Percentiles rank a stretch among this genome's conserved stretches.
These are phyloP conservation scores for Phylloporus rhodoxanthus DNA, from an alignment of 768 basidiomycete genomes.

Conservation along the genomic window DNA sequence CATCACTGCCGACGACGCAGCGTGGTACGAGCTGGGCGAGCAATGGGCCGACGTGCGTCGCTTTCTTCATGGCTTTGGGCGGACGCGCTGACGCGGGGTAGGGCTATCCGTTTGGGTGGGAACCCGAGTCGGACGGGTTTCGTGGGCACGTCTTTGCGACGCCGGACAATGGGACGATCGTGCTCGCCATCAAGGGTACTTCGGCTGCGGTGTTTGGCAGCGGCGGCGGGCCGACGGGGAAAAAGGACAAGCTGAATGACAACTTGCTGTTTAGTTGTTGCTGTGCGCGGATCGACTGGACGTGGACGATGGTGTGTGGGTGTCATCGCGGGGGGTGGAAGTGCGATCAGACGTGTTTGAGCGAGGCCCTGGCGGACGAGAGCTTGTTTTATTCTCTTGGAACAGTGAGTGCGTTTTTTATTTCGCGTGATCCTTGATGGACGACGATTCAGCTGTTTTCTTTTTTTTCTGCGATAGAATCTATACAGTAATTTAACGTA, in stretches of 20 bases:
- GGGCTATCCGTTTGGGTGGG: slow-evolving; percentile 83
- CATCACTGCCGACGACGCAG: slow-evolving; percentile 48
- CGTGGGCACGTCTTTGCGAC: slow-evolving; percentile 89
- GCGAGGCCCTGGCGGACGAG: slow-evolving; percentile 67
- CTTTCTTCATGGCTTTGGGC: neutral
- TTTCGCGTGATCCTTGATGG: neutral
- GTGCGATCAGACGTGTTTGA: slow-evolving; percentile 77
- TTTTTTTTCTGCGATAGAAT: slow-evolving; percentile 45
- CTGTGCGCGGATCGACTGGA: slow-evolving; percentile 87
- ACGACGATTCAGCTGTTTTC: neutral
- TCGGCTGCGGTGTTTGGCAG: slow-evolving; percentile 70
- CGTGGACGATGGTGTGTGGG: slow-evolving; percentile 91
- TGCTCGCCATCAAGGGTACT: slow-evolving; percentile 91
- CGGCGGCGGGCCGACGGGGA: slow-evolving; percentile 68
- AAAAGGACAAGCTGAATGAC: slow-evolving; percentile 92
- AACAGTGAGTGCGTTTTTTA: slow-evolving; percentile 49
- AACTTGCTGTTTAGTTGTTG: slow-evolving; percentile 92
- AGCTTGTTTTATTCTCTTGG: slow-evolving; percentile 88
- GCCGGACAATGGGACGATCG: slow-evolving; percentile 73
- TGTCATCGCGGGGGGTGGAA: slow-evolving; percentile 78
- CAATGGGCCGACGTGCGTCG: slow-evolving; percentile 53
- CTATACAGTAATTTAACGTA: slow-evolving; percentile 91
- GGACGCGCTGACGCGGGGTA: neutral
- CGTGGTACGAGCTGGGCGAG: slow-evolving; percentile 73
- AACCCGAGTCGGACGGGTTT: slow-evolving; percentile 79